Percentiles rank a stretch among this genome's conserved stretches.
Conservation (phyloP, 2,329 filamentous ascomycete genomes). For the Tothia fuscella region DNA sequence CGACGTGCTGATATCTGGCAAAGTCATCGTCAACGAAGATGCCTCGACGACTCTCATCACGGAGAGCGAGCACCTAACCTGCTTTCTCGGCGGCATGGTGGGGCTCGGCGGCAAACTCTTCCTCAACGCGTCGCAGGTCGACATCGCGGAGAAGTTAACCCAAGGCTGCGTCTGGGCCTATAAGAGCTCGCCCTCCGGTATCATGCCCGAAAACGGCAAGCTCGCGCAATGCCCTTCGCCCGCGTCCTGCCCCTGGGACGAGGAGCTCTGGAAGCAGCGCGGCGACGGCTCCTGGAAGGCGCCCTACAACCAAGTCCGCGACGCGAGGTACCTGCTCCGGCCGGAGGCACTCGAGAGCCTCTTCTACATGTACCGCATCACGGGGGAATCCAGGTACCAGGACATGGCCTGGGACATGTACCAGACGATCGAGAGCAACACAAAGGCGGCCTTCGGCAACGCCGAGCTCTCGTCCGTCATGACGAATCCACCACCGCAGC, state of each 20-base stretch:
- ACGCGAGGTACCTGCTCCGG: slow-evolving; percentile 34
- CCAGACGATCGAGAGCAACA: slow-evolving; percentile 26
- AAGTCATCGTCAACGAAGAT: slow-evolving; percentile 24
- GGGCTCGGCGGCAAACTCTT: slow-evolving; percentile 48
- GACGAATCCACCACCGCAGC: slow-evolving; percentile 12
- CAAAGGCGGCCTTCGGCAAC: slow-evolving; percentile 29
- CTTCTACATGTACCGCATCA: slow-evolving; percentile 48
- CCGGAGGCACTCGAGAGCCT: slow-evolving; percentile 49
- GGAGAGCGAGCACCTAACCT: slow-evolving; percentile 45
- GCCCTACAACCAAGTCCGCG: slow-evolving; percentile 29
- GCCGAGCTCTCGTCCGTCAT: slow-evolving; percentile 33
- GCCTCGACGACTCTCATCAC: slow-evolving; percentile 26
- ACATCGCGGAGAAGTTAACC: slow-evolving; percentile 44
- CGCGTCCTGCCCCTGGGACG: slow-evolving; percentile 13
- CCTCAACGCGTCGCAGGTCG: slow-evolving; percentile 39
- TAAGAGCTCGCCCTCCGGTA: slow-evolving; percentile 40
- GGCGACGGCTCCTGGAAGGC: slow-evolving; percentile 18
- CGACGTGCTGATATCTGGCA: slow-evolving; percentile 36
- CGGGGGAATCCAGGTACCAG: slow-evolving; percentile 35
- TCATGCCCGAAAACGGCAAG: slow-evolving; percentile 50
- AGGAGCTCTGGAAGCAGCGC: slow-evolving; percentile 25
- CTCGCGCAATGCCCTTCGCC: slow-evolving; percentile 35
- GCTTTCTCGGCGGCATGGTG: slow-evolving; percentile 52
- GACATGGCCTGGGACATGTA: slow-evolving; percentile 39
- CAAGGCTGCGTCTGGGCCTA: slow-evolving; percentile 54